Evolutionary conservation across 2,329 filamentous ascomycete species (phyloP), one percentile per base, ranked within the genome.

Genomic region (Furcasterigmium furcatum): DNA sequence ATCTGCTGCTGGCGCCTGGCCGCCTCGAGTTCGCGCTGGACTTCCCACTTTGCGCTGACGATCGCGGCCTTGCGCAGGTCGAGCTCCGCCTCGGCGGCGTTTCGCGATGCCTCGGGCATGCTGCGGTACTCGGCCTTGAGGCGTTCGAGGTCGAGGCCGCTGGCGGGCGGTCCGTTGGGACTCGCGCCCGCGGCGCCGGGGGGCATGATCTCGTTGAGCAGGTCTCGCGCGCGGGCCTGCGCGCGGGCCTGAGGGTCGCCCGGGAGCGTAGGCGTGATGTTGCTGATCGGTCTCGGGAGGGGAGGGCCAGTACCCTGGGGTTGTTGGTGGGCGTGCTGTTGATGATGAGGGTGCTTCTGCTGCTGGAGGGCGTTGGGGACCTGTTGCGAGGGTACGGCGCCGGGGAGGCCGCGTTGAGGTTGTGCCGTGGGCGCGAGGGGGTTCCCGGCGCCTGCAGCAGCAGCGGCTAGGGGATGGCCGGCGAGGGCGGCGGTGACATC

Each of bases 1-100:
- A 38, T 30, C 21, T 43, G 41, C 14, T 30, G 30, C 16, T 27
- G 21, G 20, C 41, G 30, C 12, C 32, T 13, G 13, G 41, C 41
- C 10, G 41, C 30, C 30, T 43, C 41, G 21, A 43, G 41, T n/a
- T 43, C 41, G 20, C 41, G 41, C 14, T 32, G 30, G n/a, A 22
- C 41, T 22, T 43, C 41, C 41, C 41, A 43, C 12, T 32, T 30
- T 8, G 32, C 41, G 32, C 19, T 36, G 30, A 43, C 41, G 30
- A 43, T 21, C 21, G 41, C 41, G 21, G 41, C 41, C 41, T 43
- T 43, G 41, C 41, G 41, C 21, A 43, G 19, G 41, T 43, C 41
- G 7, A 43, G 32, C 32, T 43, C 41, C 14, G 30, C 16, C n/a
- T 38, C 41, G 30, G 41, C 41, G 41, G 41, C 41, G 41, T 19